phyloP scores from a whole-genome alignment of 345 rosid species.

The Trapa bicornis region DNA sequence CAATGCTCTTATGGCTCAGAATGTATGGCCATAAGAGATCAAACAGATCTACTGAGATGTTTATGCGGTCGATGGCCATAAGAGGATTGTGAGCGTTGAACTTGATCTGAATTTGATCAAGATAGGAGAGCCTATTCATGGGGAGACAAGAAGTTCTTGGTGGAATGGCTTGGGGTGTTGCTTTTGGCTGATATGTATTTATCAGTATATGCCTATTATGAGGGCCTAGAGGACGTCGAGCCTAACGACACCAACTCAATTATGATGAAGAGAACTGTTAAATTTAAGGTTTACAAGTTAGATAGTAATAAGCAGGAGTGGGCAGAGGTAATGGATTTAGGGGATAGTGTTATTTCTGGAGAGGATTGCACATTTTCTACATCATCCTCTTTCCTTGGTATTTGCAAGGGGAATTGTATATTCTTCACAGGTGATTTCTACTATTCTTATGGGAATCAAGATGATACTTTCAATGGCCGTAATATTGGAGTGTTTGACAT shows the following conservation, averaged over 20 bases:
- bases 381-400: too few relatives aligned
- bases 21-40: too few relatives aligned
- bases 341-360: conserved; percentile 67
- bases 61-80: conserved; percentile 64
- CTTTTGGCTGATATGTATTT: conserved; percentile 73
- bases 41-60: too few relatives aligned
- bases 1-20: too few relatives aligned
- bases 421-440: too few relatives aligned
- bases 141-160: conserved; percentile 82
- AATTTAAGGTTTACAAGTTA: conserved; percentile 57
- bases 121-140: conserved; percentile 42
- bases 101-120: conserved; percentile 16
- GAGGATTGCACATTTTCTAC: too few relatives aligned
- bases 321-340: conserved; percentile 41
- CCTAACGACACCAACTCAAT: conserved; percentile 24
- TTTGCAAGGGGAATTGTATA: too few relatives aligned
- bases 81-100: conserved; percentile 57
- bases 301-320: conserved; percentile 33
- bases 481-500: conserved; percentile 62
- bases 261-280: conserved; percentile 65
- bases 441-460: too few relatives aligned
- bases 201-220: too few relatives aligned
- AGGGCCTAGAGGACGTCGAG: too few relatives aligned
- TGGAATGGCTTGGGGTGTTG: conserved; percentile 58
- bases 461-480: conserved; percentile 19